These are phyloP conservation scores for Evernia prunastri DNA, from an alignment of 495 filamentous ascomycete genomes.

Conservation along the genomic window DNA sequence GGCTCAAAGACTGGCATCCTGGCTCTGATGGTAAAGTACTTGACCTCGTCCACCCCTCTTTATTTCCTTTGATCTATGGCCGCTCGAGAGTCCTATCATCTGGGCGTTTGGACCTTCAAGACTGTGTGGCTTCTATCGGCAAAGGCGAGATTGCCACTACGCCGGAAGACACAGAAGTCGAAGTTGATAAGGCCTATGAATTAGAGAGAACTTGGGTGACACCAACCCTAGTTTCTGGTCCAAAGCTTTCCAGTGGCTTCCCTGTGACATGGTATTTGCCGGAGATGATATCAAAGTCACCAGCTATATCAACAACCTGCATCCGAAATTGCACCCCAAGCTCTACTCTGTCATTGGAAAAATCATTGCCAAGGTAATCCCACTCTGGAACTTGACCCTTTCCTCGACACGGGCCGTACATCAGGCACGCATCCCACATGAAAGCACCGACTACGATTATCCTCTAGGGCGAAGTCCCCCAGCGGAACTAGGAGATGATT, in stretches of 20 bases:
- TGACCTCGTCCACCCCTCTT: slow-evolving; percentile 55
- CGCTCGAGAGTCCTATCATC: slow-evolving; percentile 40
- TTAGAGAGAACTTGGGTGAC: not conserved
- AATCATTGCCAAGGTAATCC: slow-evolving; percentile 43
- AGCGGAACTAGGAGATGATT: slow-evolving; percentile 24
- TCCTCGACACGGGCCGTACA: slow-evolving; percentile 4
- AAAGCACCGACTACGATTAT: slow-evolving; percentile 2
- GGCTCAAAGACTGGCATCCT: slow-evolving; percentile 53
- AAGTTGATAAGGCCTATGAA: slow-evolving; percentile 6
- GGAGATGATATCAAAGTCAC: slow-evolving; percentile 31
- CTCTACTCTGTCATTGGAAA: slow-evolving; percentile 50
- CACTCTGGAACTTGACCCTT: slow-evolving; percentile 46
- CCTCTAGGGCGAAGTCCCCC: slow-evolving; percentile 2
- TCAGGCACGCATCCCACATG: not conserved
- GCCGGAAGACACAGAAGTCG: slow-evolving; percentile 16
- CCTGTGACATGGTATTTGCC: slow-evolving; percentile 45
- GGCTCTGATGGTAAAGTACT: slow-evolving; percentile 49
- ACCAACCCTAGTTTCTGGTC: slow-evolving; percentile 17
- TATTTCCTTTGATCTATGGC: slow-evolving; percentile 55
- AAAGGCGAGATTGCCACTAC: slow-evolving; percentile 32
- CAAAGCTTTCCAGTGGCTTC: slow-evolving; percentile 53
- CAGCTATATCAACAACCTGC: slow-evolving; percentile 57
- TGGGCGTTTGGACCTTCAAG: slow-evolving; percentile 35
- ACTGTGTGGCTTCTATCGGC: slow-evolving; percentile 37
- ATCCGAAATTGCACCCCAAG: slow-evolving; percentile 39